Conservation (phyloP, 306 rosid genomes). For the Vigna unguiculata region DNA sequence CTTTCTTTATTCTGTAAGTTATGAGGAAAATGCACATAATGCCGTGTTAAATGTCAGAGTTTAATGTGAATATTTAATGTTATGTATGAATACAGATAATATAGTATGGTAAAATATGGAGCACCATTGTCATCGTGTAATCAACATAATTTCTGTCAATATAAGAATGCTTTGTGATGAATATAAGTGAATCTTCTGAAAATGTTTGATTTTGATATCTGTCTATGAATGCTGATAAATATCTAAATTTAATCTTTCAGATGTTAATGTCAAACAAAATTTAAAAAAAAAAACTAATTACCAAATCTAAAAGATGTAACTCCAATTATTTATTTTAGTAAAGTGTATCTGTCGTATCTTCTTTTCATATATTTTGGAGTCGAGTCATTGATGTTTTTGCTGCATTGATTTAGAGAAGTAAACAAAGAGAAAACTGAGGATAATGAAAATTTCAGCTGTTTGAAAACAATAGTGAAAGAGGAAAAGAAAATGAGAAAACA, state of each 20-base stretch:
- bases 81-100: slow-evolving; percentile 8
- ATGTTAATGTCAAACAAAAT: background rate
- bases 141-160: background rate
- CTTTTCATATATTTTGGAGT: no score
- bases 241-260: background rate
- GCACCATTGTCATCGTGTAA: background rate
- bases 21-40: slow-evolving; percentile 25
- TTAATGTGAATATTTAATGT: slow-evolving; percentile 21
- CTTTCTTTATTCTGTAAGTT: slow-evolving; percentile 1
- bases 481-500: no score
- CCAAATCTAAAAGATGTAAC: no score
- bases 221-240: no score
- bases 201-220: background rate
- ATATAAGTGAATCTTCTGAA: background rate
- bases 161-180: background rate
- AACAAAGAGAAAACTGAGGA: no score
- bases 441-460: no score
- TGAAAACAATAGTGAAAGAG: no score
- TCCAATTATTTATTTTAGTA: no score
- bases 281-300: no score
- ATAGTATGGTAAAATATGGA: background rate
- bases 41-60: slow-evolving; percentile 16
- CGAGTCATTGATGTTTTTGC: no score
- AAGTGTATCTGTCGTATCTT: no score
- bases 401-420: no score